phyloP scores from a whole-genome alignment of 163 green algal genomes.

The Trebouxia gelatinosa region DNA sequence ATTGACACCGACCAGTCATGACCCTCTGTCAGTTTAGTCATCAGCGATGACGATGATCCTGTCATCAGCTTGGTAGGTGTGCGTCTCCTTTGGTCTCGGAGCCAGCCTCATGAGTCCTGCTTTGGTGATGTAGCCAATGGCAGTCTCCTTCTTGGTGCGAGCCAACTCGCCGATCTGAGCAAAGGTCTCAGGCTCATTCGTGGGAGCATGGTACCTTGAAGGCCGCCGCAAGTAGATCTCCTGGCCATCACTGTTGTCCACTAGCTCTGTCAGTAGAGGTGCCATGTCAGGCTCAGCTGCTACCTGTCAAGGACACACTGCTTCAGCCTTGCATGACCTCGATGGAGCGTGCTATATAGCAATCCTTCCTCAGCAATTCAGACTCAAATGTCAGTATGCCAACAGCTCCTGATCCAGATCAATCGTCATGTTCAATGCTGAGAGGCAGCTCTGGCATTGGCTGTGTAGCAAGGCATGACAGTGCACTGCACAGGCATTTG shows the following conservation, averaged over 20 bases:
- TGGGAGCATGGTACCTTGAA: constrained; percentile 36
- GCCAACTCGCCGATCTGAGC: constrained; percentile 38
- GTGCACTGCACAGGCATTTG: too few relatives aligned
- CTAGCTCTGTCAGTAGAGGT: constrained; percentile 40
- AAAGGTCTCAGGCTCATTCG: constrained; percentile 30
- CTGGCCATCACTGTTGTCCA: constrained; percentile 38
- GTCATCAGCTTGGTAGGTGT: constrained; percentile 22
- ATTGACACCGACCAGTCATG: too few relatives aligned
- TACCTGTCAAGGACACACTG: too few relatives aligned
- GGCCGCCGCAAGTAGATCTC: constrained; percentile 51
- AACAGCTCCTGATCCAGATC: too few relatives aligned
- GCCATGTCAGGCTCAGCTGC: constrained; percentile 41
- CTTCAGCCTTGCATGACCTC: too few relatives aligned
- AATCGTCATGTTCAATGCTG: too few relatives aligned
- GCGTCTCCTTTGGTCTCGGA: constrained; percentile 9
- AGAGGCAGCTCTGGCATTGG: too few relatives aligned
- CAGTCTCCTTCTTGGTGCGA: constrained; percentile 31
- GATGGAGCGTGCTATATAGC: too few relatives aligned
- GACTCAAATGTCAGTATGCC: too few relatives aligned
- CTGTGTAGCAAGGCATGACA: too few relatives aligned
- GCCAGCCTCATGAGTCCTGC: constrained; percentile 29
- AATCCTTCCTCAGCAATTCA: too few relatives aligned
- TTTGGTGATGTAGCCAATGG: constrained; percentile 38
- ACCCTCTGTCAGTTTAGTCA: constrained; percentile 8
- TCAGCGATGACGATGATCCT: constrained; percentile 38